These are phyloP conservation scores for Suillus discolor DNA, from an alignment of 768 basidiomycete genomes.

Conservation along the genomic window DNA sequence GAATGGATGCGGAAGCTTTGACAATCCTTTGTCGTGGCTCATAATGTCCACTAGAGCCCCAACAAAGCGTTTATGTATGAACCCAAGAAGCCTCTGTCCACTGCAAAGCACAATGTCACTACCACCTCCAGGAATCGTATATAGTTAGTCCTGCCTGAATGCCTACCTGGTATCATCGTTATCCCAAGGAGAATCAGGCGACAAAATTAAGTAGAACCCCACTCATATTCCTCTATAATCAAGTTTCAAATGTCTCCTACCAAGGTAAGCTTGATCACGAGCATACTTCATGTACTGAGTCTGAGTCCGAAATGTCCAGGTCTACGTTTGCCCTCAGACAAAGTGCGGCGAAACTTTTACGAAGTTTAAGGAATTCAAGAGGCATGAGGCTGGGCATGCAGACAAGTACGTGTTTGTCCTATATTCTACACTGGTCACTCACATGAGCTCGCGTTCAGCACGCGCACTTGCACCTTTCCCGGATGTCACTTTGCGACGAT, in stretches of 20 bases:
- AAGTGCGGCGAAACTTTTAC: conserved; percentile 19
- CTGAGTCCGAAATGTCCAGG: conserved; percentile 11
- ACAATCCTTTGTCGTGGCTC: conserved; percentile 3
- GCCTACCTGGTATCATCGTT: neutral
- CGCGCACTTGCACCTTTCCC: conserved; percentile 20
- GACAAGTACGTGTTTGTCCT: conserved; percentile 9
- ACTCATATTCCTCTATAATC: neutral
- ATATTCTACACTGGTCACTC: conserved; percentile 5
- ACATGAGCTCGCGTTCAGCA: conserved; percentile 13
- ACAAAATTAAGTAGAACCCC: neutral
- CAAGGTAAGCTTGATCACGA: neutral
- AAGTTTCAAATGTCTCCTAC: neutral
- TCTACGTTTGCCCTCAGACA: conserved; percentile 14
- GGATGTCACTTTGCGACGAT: conserved; percentile 19
- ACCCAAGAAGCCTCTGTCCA: neutral
- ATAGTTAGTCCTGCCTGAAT: neutral
- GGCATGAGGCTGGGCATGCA: conserved; percentile 24
- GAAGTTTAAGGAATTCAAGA: conserved; percentile 22
- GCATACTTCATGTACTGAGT: neutral
- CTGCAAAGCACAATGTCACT: neutral
- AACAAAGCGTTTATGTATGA: conserved; percentile 3
- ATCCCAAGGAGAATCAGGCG: neutral
- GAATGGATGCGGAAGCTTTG: neutral
- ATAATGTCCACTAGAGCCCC: too few species aligned
- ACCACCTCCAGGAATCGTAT: neutral